Evolutionary conservation across 2,329 filamentous ascomycete species (phyloP).

Genomic region (Sodiomyces alkalinus): DNA sequence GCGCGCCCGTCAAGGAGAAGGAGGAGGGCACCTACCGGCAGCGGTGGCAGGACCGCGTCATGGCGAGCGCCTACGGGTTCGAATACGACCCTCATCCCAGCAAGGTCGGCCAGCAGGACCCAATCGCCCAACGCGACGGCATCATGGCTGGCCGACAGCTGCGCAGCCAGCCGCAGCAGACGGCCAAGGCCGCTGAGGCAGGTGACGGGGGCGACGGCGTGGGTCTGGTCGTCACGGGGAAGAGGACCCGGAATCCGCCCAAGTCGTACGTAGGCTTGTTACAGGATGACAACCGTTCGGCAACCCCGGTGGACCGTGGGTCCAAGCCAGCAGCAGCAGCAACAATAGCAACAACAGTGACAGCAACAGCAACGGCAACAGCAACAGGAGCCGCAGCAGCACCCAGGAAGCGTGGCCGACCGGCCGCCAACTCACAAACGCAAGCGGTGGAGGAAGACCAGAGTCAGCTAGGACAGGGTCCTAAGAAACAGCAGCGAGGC

Average conservation of each 20-base stretch:
- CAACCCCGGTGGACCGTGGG: conserved; percentile 24
- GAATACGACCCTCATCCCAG: conserved; percentile 43
- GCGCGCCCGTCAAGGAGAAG: conserved; percentile 21
- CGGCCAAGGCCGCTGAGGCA: conserved; percentile 42
- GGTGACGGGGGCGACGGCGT: conserved; percentile 22
- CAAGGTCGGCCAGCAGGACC: conserved; percentile 44
- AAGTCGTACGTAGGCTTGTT: conserved; percentile 33
- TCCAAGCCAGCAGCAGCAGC: conserved; percentile 5
- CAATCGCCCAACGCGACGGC: conserved; percentile 38
- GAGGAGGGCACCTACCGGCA: conserved; percentile 26
- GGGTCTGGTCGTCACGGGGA: conserved; percentile 27
- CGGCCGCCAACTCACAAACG: not conserved
- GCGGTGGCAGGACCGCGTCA: conserved; percentile 34
- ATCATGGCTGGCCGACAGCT: conserved; percentile 36
- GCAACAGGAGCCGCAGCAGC: no score
- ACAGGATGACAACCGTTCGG: conserved; percentile 34
- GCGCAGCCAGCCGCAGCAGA: conserved; percentile 41
- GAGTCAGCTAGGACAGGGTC: conserved; percentile 4
- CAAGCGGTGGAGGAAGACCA: no score
- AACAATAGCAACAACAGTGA: no score
- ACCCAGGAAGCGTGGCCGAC: conserved; percentile 15
- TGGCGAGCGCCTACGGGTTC: conserved; percentile 45
- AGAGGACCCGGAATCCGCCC: conserved; percentile 37
- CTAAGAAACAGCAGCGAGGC: conserved; percentile 3
- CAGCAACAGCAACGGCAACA: no score